Evolutionary conservation across 345 rosid species (phyloP).

Genomic region (Eucalyptus tenuipes): DNA sequence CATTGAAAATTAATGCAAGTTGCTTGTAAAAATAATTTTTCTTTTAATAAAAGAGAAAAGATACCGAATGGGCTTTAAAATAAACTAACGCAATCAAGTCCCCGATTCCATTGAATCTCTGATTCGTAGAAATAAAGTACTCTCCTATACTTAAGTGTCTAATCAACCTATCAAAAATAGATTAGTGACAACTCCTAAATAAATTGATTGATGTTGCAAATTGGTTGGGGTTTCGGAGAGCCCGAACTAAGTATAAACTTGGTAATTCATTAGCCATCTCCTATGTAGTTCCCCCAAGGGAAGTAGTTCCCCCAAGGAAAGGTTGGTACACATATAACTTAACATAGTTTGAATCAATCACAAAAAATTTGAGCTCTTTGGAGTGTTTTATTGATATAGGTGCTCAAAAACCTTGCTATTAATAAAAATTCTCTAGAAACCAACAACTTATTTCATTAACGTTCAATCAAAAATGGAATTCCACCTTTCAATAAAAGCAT

Average conservation of each 20-base stretch:
- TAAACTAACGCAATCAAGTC: too few species aligned
- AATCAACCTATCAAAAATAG: too few species aligned
- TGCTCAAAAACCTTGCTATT: neutral
- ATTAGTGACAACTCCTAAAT: neutral
- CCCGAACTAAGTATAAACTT: too few species aligned
- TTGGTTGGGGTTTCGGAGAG: too few species aligned
- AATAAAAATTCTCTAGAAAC: neutral
- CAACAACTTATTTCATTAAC: neutral
- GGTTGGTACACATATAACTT: too few species aligned
- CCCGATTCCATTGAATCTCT: neutral
- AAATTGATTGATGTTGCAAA: too few species aligned
- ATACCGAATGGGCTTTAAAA: neutral
- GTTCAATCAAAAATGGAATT: neutral
- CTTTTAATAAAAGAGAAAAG: neutral
- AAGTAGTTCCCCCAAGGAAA: too few species aligned
- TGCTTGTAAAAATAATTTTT: too few species aligned
- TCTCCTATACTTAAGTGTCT: too few species aligned
- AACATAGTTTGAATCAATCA: neutral
- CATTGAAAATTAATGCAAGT: neutral
- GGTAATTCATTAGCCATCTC: too few species aligned
- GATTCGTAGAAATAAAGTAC: too few species aligned
- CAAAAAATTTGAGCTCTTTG: neutral
- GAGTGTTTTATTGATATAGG: neutral
- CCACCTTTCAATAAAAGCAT: neutral
- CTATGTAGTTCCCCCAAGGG: too few species aligned